A percentile compares a stretch with the other conserved stretches of the same genome.
Evolutionary conservation across 2,329 filamentous ascomycete species (phyloP).

Genomic region (Achaetomium macrosporum): DNA sequence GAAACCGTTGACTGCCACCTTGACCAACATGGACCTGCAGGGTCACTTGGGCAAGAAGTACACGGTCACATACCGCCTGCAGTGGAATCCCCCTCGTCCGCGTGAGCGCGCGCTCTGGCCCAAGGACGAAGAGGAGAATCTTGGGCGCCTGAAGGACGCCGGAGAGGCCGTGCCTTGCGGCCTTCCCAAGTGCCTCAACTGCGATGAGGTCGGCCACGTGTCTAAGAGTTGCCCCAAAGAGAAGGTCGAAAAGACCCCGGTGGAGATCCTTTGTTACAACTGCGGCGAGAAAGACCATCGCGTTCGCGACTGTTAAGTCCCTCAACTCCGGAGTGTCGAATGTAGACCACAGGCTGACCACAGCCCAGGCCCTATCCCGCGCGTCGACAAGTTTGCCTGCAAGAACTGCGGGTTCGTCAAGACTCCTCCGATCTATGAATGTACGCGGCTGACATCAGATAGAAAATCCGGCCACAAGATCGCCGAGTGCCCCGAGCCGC

Average conservation of each 20-base stretch:
- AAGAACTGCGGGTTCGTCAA: conserved; percentile 55
- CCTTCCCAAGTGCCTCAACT: conserved; percentile 57
- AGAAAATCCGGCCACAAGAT: conserved; percentile 47
- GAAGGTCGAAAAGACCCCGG: conserved; percentile 39
- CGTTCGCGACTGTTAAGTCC: conserved; percentile 59
- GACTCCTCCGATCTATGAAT: background rate
- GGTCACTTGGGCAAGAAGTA: conserved; percentile 62
- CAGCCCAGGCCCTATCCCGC: conserved; percentile 48
- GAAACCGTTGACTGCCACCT: conserved; percentile 48
- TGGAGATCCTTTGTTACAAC: conserved; percentile 56
- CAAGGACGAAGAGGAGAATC: conserved; percentile 50
- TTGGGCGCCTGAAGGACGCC: conserved; percentile 58
- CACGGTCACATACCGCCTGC: conserved; percentile 57
- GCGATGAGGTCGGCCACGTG: conserved; percentile 57
- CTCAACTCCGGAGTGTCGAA: too few relatives aligned
- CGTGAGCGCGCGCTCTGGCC: conserved; percentile 59
- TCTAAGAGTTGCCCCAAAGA: conserved; percentile 57
- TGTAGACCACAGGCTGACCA: conserved; percentile 11
- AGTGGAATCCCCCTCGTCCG: conserved; percentile 50
- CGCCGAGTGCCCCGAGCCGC: conserved; percentile 51
- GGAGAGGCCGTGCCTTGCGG: conserved; percentile 58
- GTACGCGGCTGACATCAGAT: conserved; percentile 3
- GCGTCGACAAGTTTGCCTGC: conserved; percentile 60
- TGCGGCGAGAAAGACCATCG: conserved; percentile 60
- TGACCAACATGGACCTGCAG: conserved; percentile 68